Evolutionary conservation across 495 filamentous ascomycete genomes (phyloP).

Genomic region (Bombardia bombarda): DNA sequence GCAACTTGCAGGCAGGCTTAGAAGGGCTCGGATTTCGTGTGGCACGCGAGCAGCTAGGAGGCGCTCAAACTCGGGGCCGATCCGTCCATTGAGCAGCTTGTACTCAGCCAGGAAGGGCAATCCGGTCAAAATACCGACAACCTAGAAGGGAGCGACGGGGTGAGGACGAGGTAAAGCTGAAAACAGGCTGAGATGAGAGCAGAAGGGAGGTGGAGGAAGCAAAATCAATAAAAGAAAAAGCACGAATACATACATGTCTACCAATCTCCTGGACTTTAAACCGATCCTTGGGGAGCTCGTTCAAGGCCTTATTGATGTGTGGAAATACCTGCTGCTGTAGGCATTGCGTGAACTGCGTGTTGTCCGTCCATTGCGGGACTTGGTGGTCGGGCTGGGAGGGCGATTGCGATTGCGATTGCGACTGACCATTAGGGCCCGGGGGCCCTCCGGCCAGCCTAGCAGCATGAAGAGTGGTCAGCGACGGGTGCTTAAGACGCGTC

Average conservation of each 20-base stretch:
- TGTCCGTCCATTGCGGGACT: background rate
- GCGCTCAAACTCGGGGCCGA: slow-evolving; percentile 11
- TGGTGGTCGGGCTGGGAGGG: background rate
- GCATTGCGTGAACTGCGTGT: slow-evolving; percentile 6
- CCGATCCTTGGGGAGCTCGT: background rate
- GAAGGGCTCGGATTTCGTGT: slow-evolving; percentile 3
- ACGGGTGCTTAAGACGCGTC: too few species aligned
- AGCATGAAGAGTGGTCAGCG: too few species aligned
- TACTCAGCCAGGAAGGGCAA: slow-evolving; percentile 8
- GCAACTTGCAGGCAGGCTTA: slow-evolving; percentile 2
- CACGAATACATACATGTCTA: slow-evolving; percentile 4
- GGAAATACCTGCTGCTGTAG: slow-evolving; percentile 29
- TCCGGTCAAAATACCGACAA: slow-evolving; percentile 1
- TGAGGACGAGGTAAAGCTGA: background rate
- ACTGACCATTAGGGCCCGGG: too few species aligned
- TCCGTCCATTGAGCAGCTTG: slow-evolving; percentile 5
- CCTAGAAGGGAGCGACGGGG: background rate
- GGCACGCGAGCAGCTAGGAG: slow-evolving; percentile 5
- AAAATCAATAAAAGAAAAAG: background rate
- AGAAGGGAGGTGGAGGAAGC: too few species aligned
- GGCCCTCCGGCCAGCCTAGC: too few species aligned
- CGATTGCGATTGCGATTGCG: too few species aligned
- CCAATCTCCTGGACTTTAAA: slow-evolving; percentile 5
- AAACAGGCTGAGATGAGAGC: background rate
- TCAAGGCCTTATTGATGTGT: slow-evolving; percentile 18